Base-by-base conservation (phyloP, 352 stramenopile genomes). In the Pythium utonaiense region DNA sequence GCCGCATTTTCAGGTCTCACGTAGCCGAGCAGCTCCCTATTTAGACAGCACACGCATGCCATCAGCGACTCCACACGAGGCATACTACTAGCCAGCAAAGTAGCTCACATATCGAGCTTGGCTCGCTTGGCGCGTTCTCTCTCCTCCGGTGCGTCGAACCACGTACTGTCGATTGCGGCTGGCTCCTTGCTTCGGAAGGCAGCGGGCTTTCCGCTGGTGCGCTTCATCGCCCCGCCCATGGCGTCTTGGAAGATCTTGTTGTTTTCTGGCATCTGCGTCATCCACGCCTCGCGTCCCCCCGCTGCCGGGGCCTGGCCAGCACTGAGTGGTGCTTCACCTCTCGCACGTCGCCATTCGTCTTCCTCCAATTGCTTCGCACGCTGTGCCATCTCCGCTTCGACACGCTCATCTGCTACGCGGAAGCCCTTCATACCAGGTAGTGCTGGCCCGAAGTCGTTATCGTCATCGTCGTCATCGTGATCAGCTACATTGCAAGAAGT, bases 21-120 rank as follows among this genome's bases (percentile, higher is more conserved):
- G 57, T 93, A 95, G 21, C 86, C 86, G 24, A 95, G 69, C 56
- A 93, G 57, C 48, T 95, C 83, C 51, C 86, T 95, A 51, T 1
- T 6, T 19, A 25, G 21, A 33, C 30, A 38, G 12, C 17, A 27
- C 9, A 33, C 28, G 9, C 28, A 33, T 5, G 40, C 22, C 38
- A 19, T 38, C 3, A 61, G 24, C 36, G 21, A 1, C 49, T 42
- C 16, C 2, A 28, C 16, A 3, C 31, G 33, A 41, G 9, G 5
- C 5, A 19, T 10, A 3, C 12, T 7, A 49, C 38, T 22, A 1
- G 3, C 25, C 24, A 16, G 16, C 12, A 8, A 67, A 66, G 55
- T 72, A n/a, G n/a, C n/a, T n/a, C n/a, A 95, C 86, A 91, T 83
- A 66, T 95, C 83, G 14, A 91, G 71, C 49, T 93, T 89, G 17